Evolutionary conservation across 306 rosid genomes (phyloP), one percentile per base, ranked within the genome.

Genomic region (Rubus idaeus): DNA sequence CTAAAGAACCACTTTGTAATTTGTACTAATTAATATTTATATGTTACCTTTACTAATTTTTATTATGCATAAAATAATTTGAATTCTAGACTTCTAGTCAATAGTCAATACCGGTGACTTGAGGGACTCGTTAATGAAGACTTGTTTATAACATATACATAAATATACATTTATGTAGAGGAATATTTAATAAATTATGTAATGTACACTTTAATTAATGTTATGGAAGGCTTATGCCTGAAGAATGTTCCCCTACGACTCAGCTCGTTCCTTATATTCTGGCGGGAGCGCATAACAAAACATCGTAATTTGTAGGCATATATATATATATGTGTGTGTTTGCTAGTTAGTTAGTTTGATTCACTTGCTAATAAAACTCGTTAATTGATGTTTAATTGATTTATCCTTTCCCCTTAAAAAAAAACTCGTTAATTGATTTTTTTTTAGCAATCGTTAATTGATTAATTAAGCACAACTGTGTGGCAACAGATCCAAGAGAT

Each of bases 401-500:
- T n/a, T n/a, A n/a, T n/a, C n/a, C n/a, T n/a, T n/a, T n/a, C n/a
- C n/a, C n/a, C n/a, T n/a, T n/a, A n/a, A n/a, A n/a, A n/a, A n/a
- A n/a, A n/a, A n/a, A n/a, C n/a, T n/a, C n/a, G n/a, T n/a, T n/a
- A n/a, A n/a, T n/a, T n/a, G n/a, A n/a, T n/a, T n/a, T n/a, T n/a
- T n/a, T n/a, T n/a, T n/a, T n/a, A n/a, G n/a, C n/a, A n/a, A n/a
- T n/a, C n/a, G n/a, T n/a, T n/a, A n/a, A n/a, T n/a, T n/a, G n/a
- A n/a, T 10, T 10, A 21, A 61, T 61, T 30, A 61, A 30, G 8
- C 2, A 14, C 30, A 26, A 13, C 9, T 11, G 20, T 14, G 2
- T 2, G 20, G 68, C 68, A 62, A 62, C 44, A 62, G 20, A 62
- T 62, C 44, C 68, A 35, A 35, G 68, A 62, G 68, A 62, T 62